Percentiles rank a stretch among this genome's conserved stretches.
Conservation (phyloP, 345 rosid species). For the Chamaenerion angustifolium region DNA sequence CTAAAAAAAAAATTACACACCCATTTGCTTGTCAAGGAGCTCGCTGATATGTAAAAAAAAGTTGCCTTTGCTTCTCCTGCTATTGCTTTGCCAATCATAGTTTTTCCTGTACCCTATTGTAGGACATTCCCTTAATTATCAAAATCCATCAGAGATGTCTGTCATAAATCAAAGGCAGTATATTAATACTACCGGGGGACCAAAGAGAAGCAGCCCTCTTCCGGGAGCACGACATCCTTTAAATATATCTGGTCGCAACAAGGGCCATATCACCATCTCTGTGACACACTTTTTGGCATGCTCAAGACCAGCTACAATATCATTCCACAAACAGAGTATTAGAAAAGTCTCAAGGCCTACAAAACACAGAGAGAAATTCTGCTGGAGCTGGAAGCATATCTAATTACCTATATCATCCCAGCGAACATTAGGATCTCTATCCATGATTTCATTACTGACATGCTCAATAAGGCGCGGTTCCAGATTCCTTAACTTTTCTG, state of each 20-base stretch:
- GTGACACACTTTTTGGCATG: slow-evolving; percentile 98
- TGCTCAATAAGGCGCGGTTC: slow-evolving; percentile 97
- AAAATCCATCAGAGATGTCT: slow-evolving; percentile 4
- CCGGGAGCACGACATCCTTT: slow-evolving; percentile 97
- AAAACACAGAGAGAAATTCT: not conserved
- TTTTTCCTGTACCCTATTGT: slow-evolving; percentile 87
- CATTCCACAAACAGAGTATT: slow-evolving; percentile 11
- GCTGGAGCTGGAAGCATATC: slow-evolving; percentile 9
- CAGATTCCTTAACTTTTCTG: slow-evolving; percentile 81
- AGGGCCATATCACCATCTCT: slow-evolving; percentile 98
- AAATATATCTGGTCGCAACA: slow-evolving; percentile 89
- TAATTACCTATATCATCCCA: slow-evolving; percentile 92
- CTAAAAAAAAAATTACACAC: slow-evolving; percentile 24
- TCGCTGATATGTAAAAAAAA: slow-evolving; percentile 92
- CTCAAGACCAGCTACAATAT: slow-evolving; percentile 79
- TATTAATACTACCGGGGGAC: slow-evolving; percentile 68
- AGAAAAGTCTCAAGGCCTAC: slow-evolving; percentile 4
- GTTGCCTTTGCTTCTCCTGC: slow-evolving; percentile 99
- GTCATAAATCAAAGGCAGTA: slow-evolving; percentile 8
- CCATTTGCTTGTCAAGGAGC: slow-evolving; percentile 99
- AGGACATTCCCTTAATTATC: slow-evolving; percentile 8
- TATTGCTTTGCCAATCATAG: slow-evolving; percentile 98
- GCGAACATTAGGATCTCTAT: slow-evolving; percentile 85
- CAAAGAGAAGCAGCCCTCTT: slow-evolving; percentile 97
- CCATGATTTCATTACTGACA: slow-evolving; percentile 96